Percentiles rank a stretch among this genome's conserved stretches.
Conservation (phyloP, 306 rosid species). For the Mimosa bimucronata region DNA sequence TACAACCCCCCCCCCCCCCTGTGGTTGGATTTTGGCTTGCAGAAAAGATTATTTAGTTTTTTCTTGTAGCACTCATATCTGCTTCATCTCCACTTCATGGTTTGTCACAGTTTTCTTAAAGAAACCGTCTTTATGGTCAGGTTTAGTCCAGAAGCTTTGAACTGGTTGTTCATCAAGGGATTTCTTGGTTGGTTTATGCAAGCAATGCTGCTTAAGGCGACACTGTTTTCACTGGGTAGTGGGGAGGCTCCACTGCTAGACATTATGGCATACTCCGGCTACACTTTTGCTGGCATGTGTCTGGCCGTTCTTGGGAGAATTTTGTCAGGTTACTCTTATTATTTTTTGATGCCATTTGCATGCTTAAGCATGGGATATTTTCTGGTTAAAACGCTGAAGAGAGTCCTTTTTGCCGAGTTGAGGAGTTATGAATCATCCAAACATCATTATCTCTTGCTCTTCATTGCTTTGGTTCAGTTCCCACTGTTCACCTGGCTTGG, state of each 20-base stretch:
- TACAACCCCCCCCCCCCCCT: neutral
- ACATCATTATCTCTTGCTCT: constrained; percentile 93
- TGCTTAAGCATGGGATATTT: constrained; percentile 93
- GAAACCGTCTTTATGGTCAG: constrained; percentile 46
- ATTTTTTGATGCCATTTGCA: constrained; percentile 87
- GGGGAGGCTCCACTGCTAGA: constrained; percentile 89
- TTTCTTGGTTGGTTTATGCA: constrained; percentile 92
- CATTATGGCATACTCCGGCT: constrained; percentile 86
- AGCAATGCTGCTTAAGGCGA: constrained; percentile 71
- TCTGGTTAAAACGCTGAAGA: constrained; percentile 94
- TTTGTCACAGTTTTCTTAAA: constrained; percentile 26
- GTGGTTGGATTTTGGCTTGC: neutral
- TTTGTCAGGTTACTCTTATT: constrained; percentile 69
- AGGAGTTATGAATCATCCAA: constrained; percentile 87
- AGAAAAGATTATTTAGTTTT: neutral
- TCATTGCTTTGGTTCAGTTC: constrained; percentile 87
- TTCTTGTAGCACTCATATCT: neutral
- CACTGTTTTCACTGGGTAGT: constrained; percentile 75
- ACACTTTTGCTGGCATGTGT: constrained; percentile 82
- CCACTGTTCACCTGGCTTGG: constrained; percentile 97
- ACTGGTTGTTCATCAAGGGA: constrained; percentile 93
- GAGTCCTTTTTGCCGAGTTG: constrained; percentile 91
- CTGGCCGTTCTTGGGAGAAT: constrained; percentile 77
- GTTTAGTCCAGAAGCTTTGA: constrained; percentile 93
- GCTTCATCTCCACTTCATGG: neutral